Conservation (phyloP, 129 eudicot genomes). For the Kitagawia praeruptora region DNA sequence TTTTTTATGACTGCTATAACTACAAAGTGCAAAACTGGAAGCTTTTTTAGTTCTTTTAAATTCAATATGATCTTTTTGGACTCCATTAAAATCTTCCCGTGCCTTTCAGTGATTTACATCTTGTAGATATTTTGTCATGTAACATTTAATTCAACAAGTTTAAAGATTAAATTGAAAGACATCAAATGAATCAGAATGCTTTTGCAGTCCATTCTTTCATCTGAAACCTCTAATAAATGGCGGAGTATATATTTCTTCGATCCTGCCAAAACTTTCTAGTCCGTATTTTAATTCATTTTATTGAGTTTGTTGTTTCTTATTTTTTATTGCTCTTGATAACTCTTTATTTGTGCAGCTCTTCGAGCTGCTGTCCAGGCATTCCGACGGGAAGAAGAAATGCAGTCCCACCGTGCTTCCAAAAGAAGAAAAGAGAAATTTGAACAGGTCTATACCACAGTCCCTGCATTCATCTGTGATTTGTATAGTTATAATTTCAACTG, state of each 20-base stretch:
- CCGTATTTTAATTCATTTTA: background rate
- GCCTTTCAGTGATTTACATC: background rate
- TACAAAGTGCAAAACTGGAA: background rate
- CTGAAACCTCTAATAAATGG: background rate
- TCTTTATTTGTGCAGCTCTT: conserved; percentile 49
- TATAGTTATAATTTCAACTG: background rate
- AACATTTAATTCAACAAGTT: background rate
- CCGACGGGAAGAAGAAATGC: conserved; percentile 76
- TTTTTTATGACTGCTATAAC: background rate
- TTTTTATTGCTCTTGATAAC: background rate
- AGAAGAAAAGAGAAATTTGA: conserved; percentile 64
- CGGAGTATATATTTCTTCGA: background rate
- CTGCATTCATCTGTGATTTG: background rate
- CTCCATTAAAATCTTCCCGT: background rate
- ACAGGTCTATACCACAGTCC: conserved; percentile 41
- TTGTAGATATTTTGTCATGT: background rate
- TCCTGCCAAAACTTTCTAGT: background rate
- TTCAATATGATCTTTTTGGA: background rate
- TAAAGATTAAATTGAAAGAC: background rate
- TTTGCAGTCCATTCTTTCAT: background rate
- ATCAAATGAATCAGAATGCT: background rate
- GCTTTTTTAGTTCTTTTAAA: background rate
- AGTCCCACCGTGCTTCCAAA: conserved; percentile 48
- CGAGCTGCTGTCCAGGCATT: conserved; percentile 80
- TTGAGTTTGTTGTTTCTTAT: background rate